Percentiles rank a stretch among this genome's conserved stretches.
phyloP scores from a whole-genome alignment of 2,329 filamentous ascomycete species.

The Ceratocystis diversiconidia region DNA sequence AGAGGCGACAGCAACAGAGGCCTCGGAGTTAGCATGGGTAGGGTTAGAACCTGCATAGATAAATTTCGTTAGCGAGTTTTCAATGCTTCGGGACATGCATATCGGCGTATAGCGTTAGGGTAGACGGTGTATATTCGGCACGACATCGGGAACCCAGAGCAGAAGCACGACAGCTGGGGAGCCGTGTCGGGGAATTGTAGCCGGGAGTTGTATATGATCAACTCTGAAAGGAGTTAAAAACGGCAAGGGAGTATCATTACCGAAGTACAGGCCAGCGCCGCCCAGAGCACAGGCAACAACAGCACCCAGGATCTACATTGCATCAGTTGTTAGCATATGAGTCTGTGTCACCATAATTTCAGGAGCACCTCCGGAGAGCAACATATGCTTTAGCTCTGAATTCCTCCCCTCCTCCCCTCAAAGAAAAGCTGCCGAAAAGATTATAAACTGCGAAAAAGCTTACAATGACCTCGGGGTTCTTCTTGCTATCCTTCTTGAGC shows the following conservation, averaged over 20 bases:
- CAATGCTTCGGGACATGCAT: neutral
- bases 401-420: neutral
- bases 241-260: constrained; percentile 31
- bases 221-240: neutral
- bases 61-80: neutral
- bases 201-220: neutral
- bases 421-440: neutral
- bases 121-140: neutral
- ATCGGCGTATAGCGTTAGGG: neutral
- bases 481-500: constrained; percentile 45
- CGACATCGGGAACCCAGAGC: neutral
- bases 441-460: neutral
- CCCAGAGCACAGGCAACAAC: constrained; percentile 83
- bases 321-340: neutral
- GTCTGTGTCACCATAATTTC: neutral
- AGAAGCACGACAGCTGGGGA: neutral
- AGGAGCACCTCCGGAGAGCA: neutral
- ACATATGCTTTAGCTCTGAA: neutral
- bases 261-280: constrained; percentile 81
- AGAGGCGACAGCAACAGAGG: constrained; percentile 58
- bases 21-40: constrained; percentile 72
- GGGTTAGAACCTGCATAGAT: constrained; percentile 56
- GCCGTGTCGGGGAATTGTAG: neutral
- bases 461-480: constrained; percentile 33
- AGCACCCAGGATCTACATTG: constrained; percentile 63